These are phyloP conservation scores for Kluyveromyces marxianus DNA, from an alignment of 1,139 yeast species.

Conservation along the genomic window DNA sequence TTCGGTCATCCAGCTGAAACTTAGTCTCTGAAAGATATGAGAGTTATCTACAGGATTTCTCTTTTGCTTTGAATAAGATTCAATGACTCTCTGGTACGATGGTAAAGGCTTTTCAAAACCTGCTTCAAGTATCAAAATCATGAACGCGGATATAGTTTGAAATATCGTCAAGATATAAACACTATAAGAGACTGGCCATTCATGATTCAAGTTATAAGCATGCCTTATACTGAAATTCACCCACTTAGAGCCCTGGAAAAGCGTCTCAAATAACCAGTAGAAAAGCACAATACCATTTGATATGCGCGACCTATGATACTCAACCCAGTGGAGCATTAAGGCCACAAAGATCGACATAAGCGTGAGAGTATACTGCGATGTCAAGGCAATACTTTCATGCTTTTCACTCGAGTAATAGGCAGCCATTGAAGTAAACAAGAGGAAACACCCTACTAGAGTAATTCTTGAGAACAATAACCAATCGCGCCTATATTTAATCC, in stretches of 20 bases:
- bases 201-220: conserved; percentile 18
- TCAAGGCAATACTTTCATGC: conserved; percentile 16
- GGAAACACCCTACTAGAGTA: conserved; percentile 27
- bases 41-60: conserved; percentile 72
- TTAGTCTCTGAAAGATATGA: conserved; percentile 68
- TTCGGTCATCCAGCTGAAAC: conserved; percentile 90
- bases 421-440: conserved; percentile 23
- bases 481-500: conserved; percentile 35
- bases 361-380: conserved; percentile 24
- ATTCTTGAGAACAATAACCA: conserved; percentile 33
- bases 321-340: conserved; percentile 57
- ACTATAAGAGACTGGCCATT: conserved; percentile 28
- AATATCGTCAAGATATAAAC: conserved; percentile 42
- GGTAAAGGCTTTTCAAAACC: conserved; percentile 38
- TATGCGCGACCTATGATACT: conserved; percentile 55
- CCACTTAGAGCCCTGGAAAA: conserved; percentile 38
- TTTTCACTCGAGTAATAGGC: conserved; percentile 12
- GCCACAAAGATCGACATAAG: conserved; percentile 39
- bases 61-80: conserved; percentile 31
- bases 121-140: conserved; percentile 50
- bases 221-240: conserved; percentile 46
- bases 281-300: conserved; percentile 65
- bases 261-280: conserved; percentile 62
- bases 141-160: conserved; percentile 41
- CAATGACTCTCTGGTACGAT: conserved; percentile 36